Evolutionary conservation across 805 yeast genomes (phyloP).

Genomic region (Nakazawaea ambrosiae): DNA sequence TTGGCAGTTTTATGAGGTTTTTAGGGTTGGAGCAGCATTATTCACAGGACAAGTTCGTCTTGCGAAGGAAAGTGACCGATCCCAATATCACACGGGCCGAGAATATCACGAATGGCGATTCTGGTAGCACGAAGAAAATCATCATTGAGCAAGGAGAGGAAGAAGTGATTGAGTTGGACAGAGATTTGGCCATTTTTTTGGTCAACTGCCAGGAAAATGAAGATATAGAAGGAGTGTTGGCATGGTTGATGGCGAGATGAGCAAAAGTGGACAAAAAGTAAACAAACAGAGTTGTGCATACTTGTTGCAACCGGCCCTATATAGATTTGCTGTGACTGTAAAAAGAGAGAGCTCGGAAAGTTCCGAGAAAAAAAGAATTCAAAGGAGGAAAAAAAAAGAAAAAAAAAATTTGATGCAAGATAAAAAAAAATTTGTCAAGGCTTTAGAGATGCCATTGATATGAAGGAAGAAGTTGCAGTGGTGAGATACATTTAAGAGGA

Average conservation of each 20-base stretch:
- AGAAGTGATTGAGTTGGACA: slow-evolving; percentile 12
- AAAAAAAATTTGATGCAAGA: no score
- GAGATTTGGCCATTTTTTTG: slow-evolving; percentile 19
- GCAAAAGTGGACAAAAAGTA: neutral
- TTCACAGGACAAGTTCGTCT: slow-evolving; percentile 3
- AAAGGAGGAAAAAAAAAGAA: neutral
- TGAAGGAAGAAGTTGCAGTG: no score
- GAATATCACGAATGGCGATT: neutral
- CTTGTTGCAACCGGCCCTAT: no score
- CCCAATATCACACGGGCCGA: neutral
- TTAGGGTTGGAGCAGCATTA: slow-evolving; percentile 15
- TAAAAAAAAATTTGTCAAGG: no score
- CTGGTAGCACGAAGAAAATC: neutral
- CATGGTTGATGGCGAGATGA: slow-evolving; percentile 17
- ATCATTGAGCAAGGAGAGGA: slow-evolving; percentile 2
- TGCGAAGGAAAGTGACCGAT: slow-evolving; percentile 4
- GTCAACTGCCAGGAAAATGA: slow-evolving; percentile 17
- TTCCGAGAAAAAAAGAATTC: no score
- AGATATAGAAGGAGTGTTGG: slow-evolving; percentile 13
- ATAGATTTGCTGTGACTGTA: no score
- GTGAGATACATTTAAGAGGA: no score
- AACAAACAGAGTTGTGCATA: no score
- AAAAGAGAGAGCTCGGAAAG: no score
- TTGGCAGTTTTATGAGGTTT: slow-evolving; percentile 14
- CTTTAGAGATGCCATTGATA: no score